phyloP scores from a whole-genome alignment of 2,329 filamentous ascomycete species.

The Cercospora zeina region DNA sequence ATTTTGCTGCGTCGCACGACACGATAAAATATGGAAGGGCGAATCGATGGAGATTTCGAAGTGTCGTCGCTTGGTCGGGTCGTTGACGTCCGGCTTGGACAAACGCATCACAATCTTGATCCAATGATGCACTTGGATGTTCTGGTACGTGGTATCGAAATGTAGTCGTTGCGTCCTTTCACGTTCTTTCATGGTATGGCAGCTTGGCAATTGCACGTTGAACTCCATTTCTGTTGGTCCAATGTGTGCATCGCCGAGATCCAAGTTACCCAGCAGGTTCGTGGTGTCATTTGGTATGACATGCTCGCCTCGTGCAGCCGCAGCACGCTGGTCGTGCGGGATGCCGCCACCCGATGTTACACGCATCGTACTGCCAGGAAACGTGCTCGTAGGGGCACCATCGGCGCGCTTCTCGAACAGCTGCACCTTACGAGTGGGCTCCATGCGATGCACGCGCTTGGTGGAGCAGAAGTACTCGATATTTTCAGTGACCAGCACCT shows the following conservation, averaged over 20 bases:
- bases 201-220: slow-evolving; percentile 87
- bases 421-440: slow-evolving; percentile 78
- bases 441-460: slow-evolving; percentile 79
- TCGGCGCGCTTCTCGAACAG: slow-evolving; percentile 87
- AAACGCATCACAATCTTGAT: slow-evolving; percentile 97
- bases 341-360: slow-evolving; percentile 80
- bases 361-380: slow-evolving; percentile 71
- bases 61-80: slow-evolving; percentile 77
- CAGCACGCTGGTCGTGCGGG: slow-evolving; percentile 60
- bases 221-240: slow-evolving; percentile 93
- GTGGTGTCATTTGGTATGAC: slow-evolving; percentile 56
- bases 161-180: slow-evolving; percentile 68
- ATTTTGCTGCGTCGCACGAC: slow-evolving; percentile 88
- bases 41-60: slow-evolving; percentile 97
- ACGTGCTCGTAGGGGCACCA: slow-evolving; percentile 69
- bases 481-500: slow-evolving; percentile 86
- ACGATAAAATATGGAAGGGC: slow-evolving; percentile 89
- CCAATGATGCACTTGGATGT: slow-evolving; percentile 93
- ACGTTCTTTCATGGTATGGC: slow-evolving; percentile 75
- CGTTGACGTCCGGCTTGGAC: slow-evolving; percentile 76
- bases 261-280: slow-evolving; percentile 79
- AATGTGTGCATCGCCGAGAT: slow-evolving; percentile 69
- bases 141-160: slow-evolving; percentile 90
- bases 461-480: slow-evolving; percentile 88
- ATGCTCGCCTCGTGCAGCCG: slow-evolving; percentile 58